These are phyloP conservation scores for Mycena chlorophos DNA, from an alignment of 768 basidiomycete genomes.

Conservation along the genomic window DNA sequence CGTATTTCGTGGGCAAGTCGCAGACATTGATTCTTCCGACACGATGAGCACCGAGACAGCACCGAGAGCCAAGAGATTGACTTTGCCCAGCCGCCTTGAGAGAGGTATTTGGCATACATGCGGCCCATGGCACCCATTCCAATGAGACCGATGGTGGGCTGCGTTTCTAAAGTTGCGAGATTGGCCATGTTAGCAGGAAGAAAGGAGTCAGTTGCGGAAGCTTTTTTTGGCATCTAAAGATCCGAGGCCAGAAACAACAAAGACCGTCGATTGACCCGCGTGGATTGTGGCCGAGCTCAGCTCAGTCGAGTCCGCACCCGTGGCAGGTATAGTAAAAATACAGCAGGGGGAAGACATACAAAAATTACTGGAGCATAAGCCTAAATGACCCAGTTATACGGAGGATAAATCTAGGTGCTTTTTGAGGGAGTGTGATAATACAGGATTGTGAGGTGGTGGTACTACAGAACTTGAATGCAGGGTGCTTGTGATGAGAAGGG, in stretches of 20 bases:
- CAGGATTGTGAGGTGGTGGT: not conserved
- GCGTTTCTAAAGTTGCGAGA: constrained; percentile 25
- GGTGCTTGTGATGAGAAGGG: not conserved
- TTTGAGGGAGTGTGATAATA: not conserved
- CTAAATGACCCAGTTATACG: not conserved
- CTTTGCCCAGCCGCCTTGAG: constrained; percentile 85
- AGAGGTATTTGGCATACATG: constrained; percentile 86
- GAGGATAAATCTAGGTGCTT: not conserved
- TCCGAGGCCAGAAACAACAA: too few relatives aligned
- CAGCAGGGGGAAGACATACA: not conserved
- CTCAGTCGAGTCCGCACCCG: not conserved
- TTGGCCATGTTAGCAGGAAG: constrained; percentile 25
- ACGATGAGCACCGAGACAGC: constrained; percentile 9
- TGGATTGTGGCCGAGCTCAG: not conserved
- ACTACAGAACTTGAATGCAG: not conserved
- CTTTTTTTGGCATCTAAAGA: too few relatives aligned
- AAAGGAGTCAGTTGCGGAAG: not conserved
- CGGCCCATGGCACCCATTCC: constrained; percentile 98
- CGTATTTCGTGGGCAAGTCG: constrained; percentile 75
- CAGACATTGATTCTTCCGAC: constrained; percentile 80
- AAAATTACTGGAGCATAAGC: not conserved
- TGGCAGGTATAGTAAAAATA: too few relatives aligned
- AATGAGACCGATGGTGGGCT: constrained; percentile 86
- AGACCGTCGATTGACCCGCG: too few relatives aligned
- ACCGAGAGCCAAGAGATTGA: constrained; percentile 31